A percentile compares a stretch with the other conserved stretches of the same genome.
Evolutionary conservation across 2,329 filamentous ascomycete species (phyloP).

Genomic region (Lachnellula occidentalis): DNA sequence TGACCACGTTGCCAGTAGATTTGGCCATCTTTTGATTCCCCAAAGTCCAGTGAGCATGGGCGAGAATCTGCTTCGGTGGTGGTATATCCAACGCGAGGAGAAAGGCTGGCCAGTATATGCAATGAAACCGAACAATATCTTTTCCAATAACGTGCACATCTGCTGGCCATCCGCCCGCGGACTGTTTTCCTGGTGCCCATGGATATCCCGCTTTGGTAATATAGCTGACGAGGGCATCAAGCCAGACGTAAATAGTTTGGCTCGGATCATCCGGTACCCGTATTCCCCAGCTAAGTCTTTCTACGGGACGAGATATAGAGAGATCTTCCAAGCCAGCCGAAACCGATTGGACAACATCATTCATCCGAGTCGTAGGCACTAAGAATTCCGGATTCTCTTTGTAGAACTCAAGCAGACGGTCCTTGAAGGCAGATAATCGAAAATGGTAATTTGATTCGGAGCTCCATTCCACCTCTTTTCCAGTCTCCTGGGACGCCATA

Average conservation of each 20-base stretch:
- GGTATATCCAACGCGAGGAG: slow-evolving; percentile 82
- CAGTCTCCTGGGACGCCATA: slow-evolving; percentile 80
- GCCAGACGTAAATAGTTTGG: slow-evolving; percentile 97
- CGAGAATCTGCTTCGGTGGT: slow-evolving; percentile 71
- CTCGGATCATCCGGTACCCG: slow-evolving; percentile 74
- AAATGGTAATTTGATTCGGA: slow-evolving; percentile 96
- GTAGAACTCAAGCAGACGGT: slow-evolving; percentile 77
- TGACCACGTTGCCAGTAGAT: slow-evolving; percentile 88
- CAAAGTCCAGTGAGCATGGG: slow-evolving; percentile 94
- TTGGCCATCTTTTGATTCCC: slow-evolving; percentile 94
- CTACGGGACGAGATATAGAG: slow-evolving; percentile 77
- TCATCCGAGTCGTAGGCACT: slow-evolving; percentile 65
- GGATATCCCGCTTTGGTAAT: slow-evolving; percentile 84
- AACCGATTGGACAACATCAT: slow-evolving; percentile 74
- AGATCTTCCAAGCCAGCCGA: slow-evolving; percentile 75
- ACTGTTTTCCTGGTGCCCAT: slow-evolving; percentile 61
- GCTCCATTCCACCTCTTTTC: slow-evolving; percentile 90
- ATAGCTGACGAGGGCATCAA: slow-evolving; percentile 94
- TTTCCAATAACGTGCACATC: slow-evolving; percentile 93
- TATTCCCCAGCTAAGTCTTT: slow-evolving; percentile 81
- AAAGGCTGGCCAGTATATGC: slow-evolving; percentile 96
- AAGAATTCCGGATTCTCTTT: slow-evolving; percentile 72
- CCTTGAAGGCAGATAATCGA: slow-evolving; percentile 73
- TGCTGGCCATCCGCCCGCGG: slow-evolving; percentile 73
- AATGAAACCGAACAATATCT: slow-evolving; percentile 94